Conservation (phyloP, 1,139 yeast species). For the Candida frijolesensis region DNA sequence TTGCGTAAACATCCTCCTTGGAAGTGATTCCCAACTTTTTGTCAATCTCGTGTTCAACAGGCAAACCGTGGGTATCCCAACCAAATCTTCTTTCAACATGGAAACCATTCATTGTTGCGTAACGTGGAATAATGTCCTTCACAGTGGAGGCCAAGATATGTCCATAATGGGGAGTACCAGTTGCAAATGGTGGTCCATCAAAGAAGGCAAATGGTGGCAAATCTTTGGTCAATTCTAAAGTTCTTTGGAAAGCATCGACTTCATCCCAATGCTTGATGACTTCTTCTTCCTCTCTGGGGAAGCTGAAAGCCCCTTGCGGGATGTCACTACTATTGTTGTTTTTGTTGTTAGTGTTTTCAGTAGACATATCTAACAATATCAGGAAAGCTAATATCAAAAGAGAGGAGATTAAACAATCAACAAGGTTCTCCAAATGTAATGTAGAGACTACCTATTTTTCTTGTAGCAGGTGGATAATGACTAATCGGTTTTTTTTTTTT, state of each 20-base stretch:
- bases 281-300: slow-evolving; percentile 87
- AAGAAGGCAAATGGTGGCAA: slow-evolving; percentile 89
- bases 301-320: slow-evolving; percentile 48
- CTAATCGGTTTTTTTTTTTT: background rate
- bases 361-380: slow-evolving; percentile 27
- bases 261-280: slow-evolving; percentile 83
- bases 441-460: background rate
- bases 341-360: slow-evolving; percentile 14
- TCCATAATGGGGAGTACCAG: slow-evolving; percentile 99
- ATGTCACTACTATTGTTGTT: slow-evolving; percentile 2
- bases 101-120: slow-evolving; percentile 96
- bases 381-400: background rate
- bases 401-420: slow-evolving; percentile 4
- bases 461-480: background rate
- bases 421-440: background rate
- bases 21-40: slow-evolving; percentile 92
- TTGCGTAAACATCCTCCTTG: slow-evolving; percentile 88
- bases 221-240: slow-evolving; percentile 80
- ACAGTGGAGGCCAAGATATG: slow-evolving; percentile 95
- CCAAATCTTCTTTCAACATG: slow-evolving; percentile 97
- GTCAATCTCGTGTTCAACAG: slow-evolving; percentile 98
- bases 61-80: slow-evolving; percentile 99
- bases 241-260: slow-evolving; percentile 87
- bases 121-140: slow-evolving; percentile 96
- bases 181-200: slow-evolving; percentile 99